Conservation (phyloP, 2,329 filamentous ascomycete species). For the Aspergillus thermomutatus region DNA sequence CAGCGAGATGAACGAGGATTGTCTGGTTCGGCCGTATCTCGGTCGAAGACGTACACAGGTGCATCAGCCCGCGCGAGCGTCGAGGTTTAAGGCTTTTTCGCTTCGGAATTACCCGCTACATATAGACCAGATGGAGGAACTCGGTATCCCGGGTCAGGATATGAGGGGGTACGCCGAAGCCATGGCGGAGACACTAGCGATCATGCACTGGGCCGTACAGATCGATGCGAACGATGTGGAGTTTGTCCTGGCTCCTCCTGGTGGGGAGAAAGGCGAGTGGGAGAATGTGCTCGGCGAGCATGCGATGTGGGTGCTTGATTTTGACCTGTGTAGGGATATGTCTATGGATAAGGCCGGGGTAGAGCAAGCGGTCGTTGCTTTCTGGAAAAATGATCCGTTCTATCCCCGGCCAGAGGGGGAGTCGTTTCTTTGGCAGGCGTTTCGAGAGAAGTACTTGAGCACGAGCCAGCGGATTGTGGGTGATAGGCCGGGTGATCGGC, state of each 20-base stretch:
- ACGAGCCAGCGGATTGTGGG: conserved; percentile 3
- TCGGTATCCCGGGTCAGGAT: conserved; percentile 31
- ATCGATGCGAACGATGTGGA: conserved; percentile 55
- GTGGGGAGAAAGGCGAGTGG: not conserved
- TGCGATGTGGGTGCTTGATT: conserved; percentile 48
- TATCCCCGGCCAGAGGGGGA: conserved; percentile 42
- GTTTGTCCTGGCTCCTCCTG: conserved; percentile 47
- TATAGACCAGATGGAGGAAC: conserved; percentile 48
- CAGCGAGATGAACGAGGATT: conserved; percentile 42
- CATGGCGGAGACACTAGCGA: conserved; percentile 51
- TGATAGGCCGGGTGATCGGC: not conserved
- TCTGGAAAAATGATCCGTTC: conserved; percentile 52
- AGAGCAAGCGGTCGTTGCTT: conserved; percentile 41
- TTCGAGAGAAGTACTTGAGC: conserved; percentile 25
- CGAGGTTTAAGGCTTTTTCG: conserved; percentile 28
- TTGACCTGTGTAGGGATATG: conserved; percentile 42
- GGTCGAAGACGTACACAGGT: conserved; percentile 33
- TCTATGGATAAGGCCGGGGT: conserved; percentile 41
- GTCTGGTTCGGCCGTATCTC: conserved; percentile 50
- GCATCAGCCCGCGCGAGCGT: conserved; percentile 3
- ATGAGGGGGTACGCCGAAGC: conserved; percentile 35
- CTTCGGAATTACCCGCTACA: conserved; percentile 52
- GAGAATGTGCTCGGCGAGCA: conserved; percentile 30
- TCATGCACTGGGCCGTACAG: conserved; percentile 48
- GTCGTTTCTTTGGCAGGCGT: conserved; percentile 21